phyloP scores from a whole-genome alignment of 2,329 filamentous ascomycete species.

The Aureobasidium lini region DNA sequence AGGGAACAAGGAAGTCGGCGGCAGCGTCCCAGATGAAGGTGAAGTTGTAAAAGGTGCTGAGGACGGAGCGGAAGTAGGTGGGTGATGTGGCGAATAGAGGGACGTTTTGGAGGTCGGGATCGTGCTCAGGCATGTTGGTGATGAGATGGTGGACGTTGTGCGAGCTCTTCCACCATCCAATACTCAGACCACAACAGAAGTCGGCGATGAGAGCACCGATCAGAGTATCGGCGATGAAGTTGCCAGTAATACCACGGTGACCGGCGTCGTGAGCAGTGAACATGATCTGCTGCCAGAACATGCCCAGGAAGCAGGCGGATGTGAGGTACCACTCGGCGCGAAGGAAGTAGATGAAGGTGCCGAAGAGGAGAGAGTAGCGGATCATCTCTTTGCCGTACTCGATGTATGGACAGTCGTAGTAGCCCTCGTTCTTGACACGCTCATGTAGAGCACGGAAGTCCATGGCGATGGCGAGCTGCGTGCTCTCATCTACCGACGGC shows the following conservation, averaged over 20 bases:
- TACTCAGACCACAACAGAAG: constrained; percentile 58
- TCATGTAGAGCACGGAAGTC: constrained; percentile 53
- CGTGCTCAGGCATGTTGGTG: constrained; percentile 52
- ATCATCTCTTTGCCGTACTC: constrained; percentile 53
- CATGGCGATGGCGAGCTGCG: constrained; percentile 47
- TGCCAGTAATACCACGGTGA: constrained; percentile 55
- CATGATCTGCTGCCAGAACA: constrained; percentile 64
- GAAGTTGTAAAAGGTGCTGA: constrained; percentile 76
- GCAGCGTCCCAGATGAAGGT: constrained; percentile 69
- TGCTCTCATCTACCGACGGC: constrained; percentile 47
- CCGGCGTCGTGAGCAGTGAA: constrained; percentile 61
- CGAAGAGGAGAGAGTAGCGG: constrained; percentile 49
- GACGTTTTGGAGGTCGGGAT: constrained; percentile 50
- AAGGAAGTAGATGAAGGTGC: constrained; percentile 40
- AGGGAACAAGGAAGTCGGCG: constrained; percentile 62
- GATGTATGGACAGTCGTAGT: constrained; percentile 52
- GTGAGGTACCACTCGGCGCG: constrained; percentile 48
- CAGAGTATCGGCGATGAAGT: constrained; percentile 51
- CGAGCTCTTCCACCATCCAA: constrained; percentile 63
- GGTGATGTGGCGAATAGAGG: constrained; percentile 85
- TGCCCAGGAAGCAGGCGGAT: constrained; percentile 51
- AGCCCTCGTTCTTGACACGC: constrained; percentile 46
- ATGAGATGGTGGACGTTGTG: constrained; percentile 63
- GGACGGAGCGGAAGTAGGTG: constrained; percentile 63
- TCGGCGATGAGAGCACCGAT: constrained; percentile 58